A percentile compares a stretch with the other conserved stretches of the same genome.
Conservation (phyloP, 2,329 filamentous ascomycete genomes). For the Alternaria incomplexa region DNA sequence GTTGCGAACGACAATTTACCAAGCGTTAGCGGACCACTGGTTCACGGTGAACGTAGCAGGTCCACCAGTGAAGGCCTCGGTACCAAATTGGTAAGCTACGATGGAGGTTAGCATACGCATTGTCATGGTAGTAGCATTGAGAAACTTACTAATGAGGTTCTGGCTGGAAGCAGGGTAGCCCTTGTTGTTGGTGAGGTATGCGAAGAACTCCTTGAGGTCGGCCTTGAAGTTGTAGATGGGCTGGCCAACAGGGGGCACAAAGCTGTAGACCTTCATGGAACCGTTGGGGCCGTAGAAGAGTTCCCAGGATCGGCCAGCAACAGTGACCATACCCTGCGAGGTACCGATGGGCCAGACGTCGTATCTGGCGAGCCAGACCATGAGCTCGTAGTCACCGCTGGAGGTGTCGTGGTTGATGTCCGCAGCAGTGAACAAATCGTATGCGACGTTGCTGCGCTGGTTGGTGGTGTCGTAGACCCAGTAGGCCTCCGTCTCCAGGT, state of each 20-base stretch:
- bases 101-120: neutral
- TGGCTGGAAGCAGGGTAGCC: slow-evolving; percentile 43
- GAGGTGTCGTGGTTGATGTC: slow-evolving; percentile 29
- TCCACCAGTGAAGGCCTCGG: slow-evolving; percentile 31
- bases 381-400: slow-evolving; percentile 35
- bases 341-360: slow-evolving; percentile 25
- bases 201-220: slow-evolving; percentile 64
- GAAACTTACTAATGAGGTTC: slow-evolving; percentile 31
- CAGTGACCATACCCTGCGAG: slow-evolving; percentile 40
- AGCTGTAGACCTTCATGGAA: slow-evolving; percentile 65
- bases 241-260: slow-evolving; percentile 47
- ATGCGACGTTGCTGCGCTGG: slow-evolving; percentile 32
- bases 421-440: slow-evolving; percentile 31
- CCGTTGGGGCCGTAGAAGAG: slow-evolving; percentile 66
- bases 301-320: slow-evolving; percentile 61
- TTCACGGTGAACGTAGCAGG: slow-evolving; percentile 28
- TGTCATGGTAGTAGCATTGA: neutral
- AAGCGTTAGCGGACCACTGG: slow-evolving; percentile 19
- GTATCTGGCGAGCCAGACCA: slow-evolving; percentile 32
- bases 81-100: slow-evolving; percentile 29
- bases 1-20: neutral
- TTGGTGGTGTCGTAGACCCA: slow-evolving; percentile 28
- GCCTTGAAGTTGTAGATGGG: slow-evolving; percentile 58
- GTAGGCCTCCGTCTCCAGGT: slow-evolving; percentile 22
- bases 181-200: slow-evolving; percentile 59